phyloP scores from a whole-genome alignment of 1,284 basidiomycete genomes.

The Ustilago shanxiensis region DNA sequence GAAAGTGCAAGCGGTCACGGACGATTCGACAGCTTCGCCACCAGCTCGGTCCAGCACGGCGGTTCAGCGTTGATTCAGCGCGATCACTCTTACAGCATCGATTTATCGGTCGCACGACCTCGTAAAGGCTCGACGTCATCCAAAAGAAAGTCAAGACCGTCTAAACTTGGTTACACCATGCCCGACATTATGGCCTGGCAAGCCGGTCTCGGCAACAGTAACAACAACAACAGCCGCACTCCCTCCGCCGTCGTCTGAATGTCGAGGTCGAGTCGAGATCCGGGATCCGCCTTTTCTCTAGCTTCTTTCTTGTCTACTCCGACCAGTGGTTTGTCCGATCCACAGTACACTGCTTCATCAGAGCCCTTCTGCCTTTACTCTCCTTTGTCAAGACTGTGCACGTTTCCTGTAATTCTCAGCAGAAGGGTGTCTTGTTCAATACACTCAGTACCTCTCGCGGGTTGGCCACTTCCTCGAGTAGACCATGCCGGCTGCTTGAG shows the following conservation, averaged over 20 bases:
- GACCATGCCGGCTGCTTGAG: too few species aligned
- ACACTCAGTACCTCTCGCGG: background rate
- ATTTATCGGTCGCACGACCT: background rate
- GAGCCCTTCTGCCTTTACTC: background rate
- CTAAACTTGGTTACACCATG: conserved; percentile 30
- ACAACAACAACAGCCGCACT: background rate
- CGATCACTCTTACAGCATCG: background rate
- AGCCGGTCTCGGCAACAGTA: conserved; percentile 19
- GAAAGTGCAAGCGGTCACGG: conserved; percentile 10
- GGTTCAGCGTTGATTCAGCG: background rate
- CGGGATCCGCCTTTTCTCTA: background rate
- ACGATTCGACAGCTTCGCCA: conserved; percentile 8
- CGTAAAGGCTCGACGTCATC: conserved; percentile 12
- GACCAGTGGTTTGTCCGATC: background rate
- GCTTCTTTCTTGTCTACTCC: background rate
- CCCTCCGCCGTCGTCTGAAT: conserved; percentile 3
- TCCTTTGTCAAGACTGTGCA: background rate
- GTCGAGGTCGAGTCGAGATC: background rate
- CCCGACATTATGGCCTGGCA: conserved; percentile 48
- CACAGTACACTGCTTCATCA: background rate
- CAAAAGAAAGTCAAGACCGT: conserved; percentile 13
- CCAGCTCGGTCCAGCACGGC: background rate
- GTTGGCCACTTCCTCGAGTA: background rate
- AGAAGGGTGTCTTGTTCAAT: background rate
- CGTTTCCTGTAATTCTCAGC: background rate